Percentiles rank a stretch among this genome's conserved stretches.
Conservation (phyloP, 2,329 filamentous ascomycete species). For the Ophiostoma ulmi region DNA sequence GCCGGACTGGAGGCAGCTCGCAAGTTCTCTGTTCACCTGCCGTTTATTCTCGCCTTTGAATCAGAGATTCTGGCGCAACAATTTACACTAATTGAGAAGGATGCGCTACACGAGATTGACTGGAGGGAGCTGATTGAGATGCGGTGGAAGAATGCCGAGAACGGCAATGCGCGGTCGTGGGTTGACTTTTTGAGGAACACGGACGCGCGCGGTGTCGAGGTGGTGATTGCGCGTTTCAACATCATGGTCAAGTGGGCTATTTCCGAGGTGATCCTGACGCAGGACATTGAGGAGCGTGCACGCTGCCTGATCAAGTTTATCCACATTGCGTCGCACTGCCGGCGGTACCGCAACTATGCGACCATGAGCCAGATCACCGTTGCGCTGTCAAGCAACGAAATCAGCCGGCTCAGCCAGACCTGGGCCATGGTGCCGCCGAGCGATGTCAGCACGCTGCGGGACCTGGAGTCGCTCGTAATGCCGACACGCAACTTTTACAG, state of each 20-base stretch:
- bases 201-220: slow-evolving; percentile 70
- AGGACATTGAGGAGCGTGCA: slow-evolving; percentile 65
- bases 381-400: slow-evolving; percentile 67
- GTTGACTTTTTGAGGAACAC: slow-evolving; percentile 71
- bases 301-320: slow-evolving; percentile 75
- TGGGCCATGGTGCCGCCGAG: slow-evolving; percentile 64
- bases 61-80: slow-evolving; percentile 75
- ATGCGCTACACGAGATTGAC: slow-evolving; percentile 78
- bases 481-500: slow-evolving; percentile 73
- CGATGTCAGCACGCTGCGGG: slow-evolving; percentile 61
- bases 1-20: slow-evolving; percentile 13
- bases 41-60: slow-evolving; percentile 76
- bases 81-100: slow-evolving; percentile 80
- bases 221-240: slow-evolving; percentile 82
- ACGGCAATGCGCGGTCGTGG: slow-evolving; percentile 67
- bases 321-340: slow-evolving; percentile 72
- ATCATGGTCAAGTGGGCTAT: slow-evolving; percentile 83
- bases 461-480: slow-evolving; percentile 68
- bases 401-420: slow-evolving; percentile 61
- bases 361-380: slow-evolving; percentile 78
- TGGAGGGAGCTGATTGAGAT: slow-evolving; percentile 84
- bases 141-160: slow-evolving; percentile 68
- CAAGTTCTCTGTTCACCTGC: slow-evolving; percentile 58
- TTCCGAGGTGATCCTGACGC: slow-evolving; percentile 72
- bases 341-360: slow-evolving; percentile 73